Evolutionary conservation across 768 basidiomycete species (phyloP).

Genomic region (Piloderma croceum): DNA sequence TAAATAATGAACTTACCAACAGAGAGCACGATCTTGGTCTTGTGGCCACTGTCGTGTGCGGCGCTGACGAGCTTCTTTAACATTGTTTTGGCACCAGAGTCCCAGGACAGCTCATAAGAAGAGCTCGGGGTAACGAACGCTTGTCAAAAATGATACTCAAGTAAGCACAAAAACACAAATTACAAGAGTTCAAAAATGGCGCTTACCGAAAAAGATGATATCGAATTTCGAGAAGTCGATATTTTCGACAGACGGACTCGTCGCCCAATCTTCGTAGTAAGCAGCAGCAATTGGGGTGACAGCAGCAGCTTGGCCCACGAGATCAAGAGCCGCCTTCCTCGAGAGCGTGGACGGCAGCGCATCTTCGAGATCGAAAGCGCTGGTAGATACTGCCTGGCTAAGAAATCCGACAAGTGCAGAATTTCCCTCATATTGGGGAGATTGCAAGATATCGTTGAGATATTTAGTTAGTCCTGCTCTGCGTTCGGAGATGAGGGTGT

Average conservation of each 20-base stretch:
- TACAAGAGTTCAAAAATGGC: too few relatives aligned
- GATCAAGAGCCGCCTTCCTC: constrained; percentile 28
- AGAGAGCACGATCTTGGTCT: constrained; percentile 61
- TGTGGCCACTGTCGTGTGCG: constrained; percentile 50
- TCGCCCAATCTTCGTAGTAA: constrained; percentile 33
- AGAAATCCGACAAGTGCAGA: constrained; percentile 36
- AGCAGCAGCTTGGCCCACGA: constrained; percentile 13
- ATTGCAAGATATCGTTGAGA: constrained; percentile 33
- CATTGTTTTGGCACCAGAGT: constrained; percentile 42
- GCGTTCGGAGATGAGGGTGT: constrained; percentile 45
- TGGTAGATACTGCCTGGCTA: constrained; percentile 4
- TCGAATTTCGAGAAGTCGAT: constrained; percentile 64
- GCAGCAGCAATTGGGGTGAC: constrained; percentile 34
- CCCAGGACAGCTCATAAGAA: constrained; percentile 46
- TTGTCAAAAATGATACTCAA: constrained; percentile 21
- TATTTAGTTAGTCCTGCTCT: constrained; percentile 43
- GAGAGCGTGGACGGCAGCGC: constrained; percentile 43
- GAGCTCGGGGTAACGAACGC: constrained; percentile 70
- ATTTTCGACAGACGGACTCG: constrained; percentile 18
- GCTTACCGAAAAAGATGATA: constrained; percentile 57
- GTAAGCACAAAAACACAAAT: not conserved
- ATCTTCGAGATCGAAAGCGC: constrained; percentile 38
- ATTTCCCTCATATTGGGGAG: constrained; percentile 31
- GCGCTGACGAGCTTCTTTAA: constrained; percentile 51
- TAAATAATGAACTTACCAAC: constrained; percentile 41